Conservation (phyloP, 2,329 filamentous ascomycete species). For the Aquanectria penicillioides region DNA sequence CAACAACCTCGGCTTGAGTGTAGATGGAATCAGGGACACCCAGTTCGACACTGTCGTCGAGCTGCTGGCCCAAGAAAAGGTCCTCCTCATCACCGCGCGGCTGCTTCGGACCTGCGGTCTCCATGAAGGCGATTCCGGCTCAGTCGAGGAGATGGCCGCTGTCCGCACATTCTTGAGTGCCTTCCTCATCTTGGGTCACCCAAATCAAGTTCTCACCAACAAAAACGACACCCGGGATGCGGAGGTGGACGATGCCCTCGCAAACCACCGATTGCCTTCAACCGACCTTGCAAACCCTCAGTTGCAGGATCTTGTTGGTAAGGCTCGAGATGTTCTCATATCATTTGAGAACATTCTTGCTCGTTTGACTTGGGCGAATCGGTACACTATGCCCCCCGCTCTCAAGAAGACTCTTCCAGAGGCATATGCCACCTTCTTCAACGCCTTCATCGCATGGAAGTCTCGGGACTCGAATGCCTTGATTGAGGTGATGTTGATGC, state of each 20-base stretch:
- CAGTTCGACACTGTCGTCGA: slow-evolving; percentile 79
- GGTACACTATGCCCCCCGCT: slow-evolving; percentile 71
- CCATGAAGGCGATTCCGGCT: slow-evolving; percentile 70
- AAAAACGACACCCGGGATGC: slow-evolving; percentile 70
- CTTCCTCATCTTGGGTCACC: slow-evolving; percentile 82
- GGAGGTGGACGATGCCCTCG: slow-evolving; percentile 57
- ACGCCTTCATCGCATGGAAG: slow-evolving; percentile 86
- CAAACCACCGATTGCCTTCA: slow-evolving; percentile 46
- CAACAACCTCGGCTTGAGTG: slow-evolving; percentile 71
- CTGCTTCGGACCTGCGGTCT: slow-evolving; percentile 77
- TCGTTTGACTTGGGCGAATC: slow-evolving; percentile 72
- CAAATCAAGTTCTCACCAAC: slow-evolving; percentile 79
- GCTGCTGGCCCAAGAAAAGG: slow-evolving; percentile 72
- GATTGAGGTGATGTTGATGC: slow-evolving; percentile 85
- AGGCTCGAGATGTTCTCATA: slow-evolving; percentile 80
- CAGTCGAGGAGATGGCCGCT: slow-evolving; percentile 74
- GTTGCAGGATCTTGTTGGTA: slow-evolving; percentile 77
- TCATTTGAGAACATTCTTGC: slow-evolving; percentile 80
- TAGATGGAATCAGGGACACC: slow-evolving; percentile 75
- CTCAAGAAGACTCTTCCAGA: slow-evolving; percentile 72
- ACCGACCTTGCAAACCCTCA: slow-evolving; percentile 68
- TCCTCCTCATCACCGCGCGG: slow-evolving; percentile 72
- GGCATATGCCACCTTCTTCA: slow-evolving; percentile 77
- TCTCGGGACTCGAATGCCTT: slow-evolving; percentile 81
- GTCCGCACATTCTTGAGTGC: slow-evolving; percentile 82